These are phyloP conservation scores for Rutidosis leptorrhynchoides DNA, from an alignment of 129 eudicot genomes.

Conservation along the genomic window DNA sequence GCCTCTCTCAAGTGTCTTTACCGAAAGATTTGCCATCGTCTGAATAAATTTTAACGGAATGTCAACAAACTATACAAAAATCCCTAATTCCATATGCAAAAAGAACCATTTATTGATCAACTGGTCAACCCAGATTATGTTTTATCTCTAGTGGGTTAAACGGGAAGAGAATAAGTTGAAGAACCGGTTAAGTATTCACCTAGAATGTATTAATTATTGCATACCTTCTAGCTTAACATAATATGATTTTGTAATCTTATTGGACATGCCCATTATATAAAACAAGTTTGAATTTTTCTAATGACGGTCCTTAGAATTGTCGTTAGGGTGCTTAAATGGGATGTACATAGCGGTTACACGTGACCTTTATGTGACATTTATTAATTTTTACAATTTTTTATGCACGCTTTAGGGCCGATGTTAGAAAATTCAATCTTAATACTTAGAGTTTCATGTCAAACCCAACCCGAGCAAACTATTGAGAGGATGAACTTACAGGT, in stretches of 20 bases:
- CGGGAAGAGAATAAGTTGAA: neutral
- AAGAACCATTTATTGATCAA: neutral
- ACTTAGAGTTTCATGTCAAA: neutral
- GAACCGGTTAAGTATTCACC: too few relatives aligned
- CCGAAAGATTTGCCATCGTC: constrained; percentile 74
- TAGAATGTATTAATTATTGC: neutral
- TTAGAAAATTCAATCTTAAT: too few relatives aligned
- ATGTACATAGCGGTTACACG: too few relatives aligned
- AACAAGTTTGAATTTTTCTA: neutral
- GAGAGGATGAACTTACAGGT: constrained; percentile 3
- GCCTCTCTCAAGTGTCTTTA: constrained; percentile 81
- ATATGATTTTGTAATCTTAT: neutral
- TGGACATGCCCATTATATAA: neutral
- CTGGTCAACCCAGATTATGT: neutral
- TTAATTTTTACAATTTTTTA: too few relatives aligned
- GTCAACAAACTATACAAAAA: neutral
- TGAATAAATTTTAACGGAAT: constrained; percentile 28
- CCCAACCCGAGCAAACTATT: neutral
- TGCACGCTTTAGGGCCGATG: too few relatives aligned
- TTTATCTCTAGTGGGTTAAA: neutral
- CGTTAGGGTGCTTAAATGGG: too few relatives aligned
- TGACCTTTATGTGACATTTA: too few relatives aligned
- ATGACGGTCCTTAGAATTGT: too few relatives aligned
- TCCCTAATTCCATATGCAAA: neutral
- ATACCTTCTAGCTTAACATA: neutral